phyloP scores from a whole-genome alignment of 192 early-diverging fungal genomes.

The Allomyces arbusculus region DNA sequence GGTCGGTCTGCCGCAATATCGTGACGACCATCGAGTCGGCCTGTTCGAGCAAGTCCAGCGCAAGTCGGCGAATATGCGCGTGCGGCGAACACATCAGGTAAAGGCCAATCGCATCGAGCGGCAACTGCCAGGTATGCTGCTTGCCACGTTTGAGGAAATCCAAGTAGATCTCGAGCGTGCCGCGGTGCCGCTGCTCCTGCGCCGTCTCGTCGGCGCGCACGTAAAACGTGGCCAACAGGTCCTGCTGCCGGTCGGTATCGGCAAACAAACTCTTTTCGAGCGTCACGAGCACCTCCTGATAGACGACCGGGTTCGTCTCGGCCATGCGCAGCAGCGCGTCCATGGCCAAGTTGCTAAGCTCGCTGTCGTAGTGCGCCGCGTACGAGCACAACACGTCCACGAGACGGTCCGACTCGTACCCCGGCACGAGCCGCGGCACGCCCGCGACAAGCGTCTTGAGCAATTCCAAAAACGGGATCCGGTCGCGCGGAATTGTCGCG shows the following conservation, averaged over 20 bases:
- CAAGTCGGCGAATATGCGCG: conserved; percentile 32
- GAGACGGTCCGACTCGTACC: conserved; percentile 34
- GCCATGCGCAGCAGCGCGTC: conserved; percentile 46
- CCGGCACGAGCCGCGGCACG: conserved; percentile 47
- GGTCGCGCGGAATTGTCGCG: conserved; percentile 28
- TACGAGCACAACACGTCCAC: conserved; percentile 67
- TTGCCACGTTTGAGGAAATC: conserved; percentile 39
- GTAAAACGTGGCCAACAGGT: conserved; percentile 19
- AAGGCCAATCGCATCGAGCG: conserved; percentile 44
- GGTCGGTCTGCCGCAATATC: neutral
- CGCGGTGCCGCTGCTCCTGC: conserved; percentile 23
- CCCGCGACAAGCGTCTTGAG: conserved; percentile 46
- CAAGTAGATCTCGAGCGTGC: conserved; percentile 42
- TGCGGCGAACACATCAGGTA: conserved; percentile 42
- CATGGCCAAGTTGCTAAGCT: conserved; percentile 42
- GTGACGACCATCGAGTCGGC: conserved; percentile 5
- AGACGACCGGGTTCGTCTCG: conserved; percentile 12
- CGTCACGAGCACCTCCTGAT: conserved; percentile 1
- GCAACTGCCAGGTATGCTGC: conserved; percentile 15
- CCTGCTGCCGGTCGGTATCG: neutral
- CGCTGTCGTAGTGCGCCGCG: conserved; percentile 66
- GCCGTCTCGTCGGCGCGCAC: conserved; percentile 28
- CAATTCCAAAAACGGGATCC: conserved; percentile 43
- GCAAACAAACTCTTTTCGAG: neutral
- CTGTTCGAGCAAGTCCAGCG: conserved; percentile 33